These are phyloP conservation scores for Elaphomyces granulatus DNA, from an alignment of 495 filamentous ascomycete species.

Conservation along the genomic window DNA sequence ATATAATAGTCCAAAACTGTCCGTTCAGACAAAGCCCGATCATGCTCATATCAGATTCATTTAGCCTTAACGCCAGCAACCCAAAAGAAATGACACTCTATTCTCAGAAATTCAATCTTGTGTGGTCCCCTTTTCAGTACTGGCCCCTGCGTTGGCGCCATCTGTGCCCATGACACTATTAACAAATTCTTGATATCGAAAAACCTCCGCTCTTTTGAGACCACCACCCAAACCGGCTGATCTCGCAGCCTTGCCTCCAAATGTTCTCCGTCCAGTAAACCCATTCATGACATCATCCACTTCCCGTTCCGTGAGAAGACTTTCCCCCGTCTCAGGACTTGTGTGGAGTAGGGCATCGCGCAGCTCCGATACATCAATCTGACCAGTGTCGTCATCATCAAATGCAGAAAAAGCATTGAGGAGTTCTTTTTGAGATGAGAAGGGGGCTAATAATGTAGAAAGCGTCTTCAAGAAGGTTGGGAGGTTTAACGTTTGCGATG, in stretches of 20 bases:
- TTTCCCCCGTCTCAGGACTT: conserved; percentile 56
- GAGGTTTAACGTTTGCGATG: conserved; percentile 58
- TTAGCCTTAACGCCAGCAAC: too few species aligned
- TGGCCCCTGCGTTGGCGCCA: too few species aligned
- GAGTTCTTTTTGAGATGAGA: conserved; percentile 64
- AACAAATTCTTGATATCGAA: conserved; percentile 35
- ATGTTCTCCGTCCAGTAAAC: conserved; percentile 69
- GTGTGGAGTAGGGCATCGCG: conserved; percentile 72
- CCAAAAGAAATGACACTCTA: too few species aligned
- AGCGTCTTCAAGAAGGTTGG: conserved; percentile 71
- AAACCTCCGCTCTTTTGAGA: conserved; percentile 29
- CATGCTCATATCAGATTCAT: too few species aligned
- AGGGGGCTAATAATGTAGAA: conserved; percentile 49
- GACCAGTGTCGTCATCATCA: conserved; percentile 88
- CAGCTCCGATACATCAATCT: conserved; percentile 72
- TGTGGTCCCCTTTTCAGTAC: too few species aligned
- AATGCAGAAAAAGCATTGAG: conserved; percentile 83
- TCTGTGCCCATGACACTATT: conserved; percentile 24
- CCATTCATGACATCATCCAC: conserved; percentile 71
- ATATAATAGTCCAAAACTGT: too few species aligned
- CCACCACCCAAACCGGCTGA: conserved; percentile 10
- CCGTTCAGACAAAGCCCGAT: too few species aligned
- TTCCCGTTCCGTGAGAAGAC: conserved; percentile 53
- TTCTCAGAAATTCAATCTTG: too few species aligned
- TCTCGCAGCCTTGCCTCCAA: conserved; percentile 32